phyloP scores from a whole-genome alignment of 192 early-diverging fungal genomes.

The Haplosporangium gracile region DNA sequence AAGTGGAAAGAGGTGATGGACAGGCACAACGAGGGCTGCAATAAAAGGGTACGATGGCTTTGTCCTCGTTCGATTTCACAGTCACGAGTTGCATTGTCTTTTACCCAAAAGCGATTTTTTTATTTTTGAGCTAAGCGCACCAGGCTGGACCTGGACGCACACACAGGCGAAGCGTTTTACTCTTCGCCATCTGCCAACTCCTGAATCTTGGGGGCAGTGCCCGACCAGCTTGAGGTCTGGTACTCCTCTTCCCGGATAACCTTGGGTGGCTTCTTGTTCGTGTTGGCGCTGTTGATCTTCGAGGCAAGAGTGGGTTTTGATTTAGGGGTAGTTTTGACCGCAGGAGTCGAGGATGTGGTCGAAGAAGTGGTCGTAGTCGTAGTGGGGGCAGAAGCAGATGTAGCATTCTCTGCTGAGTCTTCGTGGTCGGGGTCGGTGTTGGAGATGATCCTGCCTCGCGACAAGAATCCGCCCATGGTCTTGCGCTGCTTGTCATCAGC shows the following conservation, averaged over 20 bases:
- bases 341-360: neutral
- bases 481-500: slow-evolving; percentile 57
- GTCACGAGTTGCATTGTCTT: neutral
- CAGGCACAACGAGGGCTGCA: neutral
- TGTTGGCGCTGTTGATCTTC: slow-evolving; percentile 15
- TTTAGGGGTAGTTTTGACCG: slow-evolving; percentile 20
- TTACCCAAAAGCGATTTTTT: neutral
- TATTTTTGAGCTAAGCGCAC: neutral
- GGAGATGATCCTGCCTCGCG: slow-evolving; percentile 46
- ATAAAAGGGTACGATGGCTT: slow-evolving; percentile 4
- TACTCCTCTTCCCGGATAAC: slow-evolving; percentile 34
- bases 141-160: neutral
- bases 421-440: slow-evolving; percentile 39
- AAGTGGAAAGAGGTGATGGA: neutral
- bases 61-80: neutral
- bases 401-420: neutral
- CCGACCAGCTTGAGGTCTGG: slow-evolving; percentile 40
- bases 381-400: slow-evolving; percentile 6
- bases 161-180: neutral
- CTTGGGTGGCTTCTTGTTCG: slow-evolving; percentile 24
- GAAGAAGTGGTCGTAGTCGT: neutral
- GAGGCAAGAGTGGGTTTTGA: slow-evolving; percentile 41
- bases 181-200: slow-evolving; percentile 53
- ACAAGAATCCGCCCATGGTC: slow-evolving; percentile 57
- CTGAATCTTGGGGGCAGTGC: slow-evolving; percentile 52